Evolutionary conservation across 2,329 filamentous ascomycete genomes (phyloP).

Genomic region (Allantophomopsis cytisporea): DNA sequence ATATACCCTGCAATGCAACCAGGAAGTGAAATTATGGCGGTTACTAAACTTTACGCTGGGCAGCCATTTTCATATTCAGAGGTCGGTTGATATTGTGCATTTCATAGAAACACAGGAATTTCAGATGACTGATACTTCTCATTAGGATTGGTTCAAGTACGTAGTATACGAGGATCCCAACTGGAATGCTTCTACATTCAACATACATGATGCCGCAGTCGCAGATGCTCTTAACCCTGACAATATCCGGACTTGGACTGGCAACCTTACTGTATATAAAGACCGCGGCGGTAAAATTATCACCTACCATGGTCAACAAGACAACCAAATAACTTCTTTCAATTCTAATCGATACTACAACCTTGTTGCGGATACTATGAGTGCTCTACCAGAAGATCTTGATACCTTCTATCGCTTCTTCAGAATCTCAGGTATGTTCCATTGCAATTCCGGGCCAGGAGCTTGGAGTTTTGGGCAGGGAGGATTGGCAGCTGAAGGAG

Average conservation of each 20-base stretch:
- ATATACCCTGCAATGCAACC: slow-evolving; percentile 5
- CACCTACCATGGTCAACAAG: slow-evolving; percentile 25
- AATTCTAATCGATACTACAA: slow-evolving; percentile 11
- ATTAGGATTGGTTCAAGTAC: slow-evolving; percentile 30
- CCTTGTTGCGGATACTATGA: slow-evolving; percentile 20
- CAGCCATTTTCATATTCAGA: slow-evolving; percentile 7
- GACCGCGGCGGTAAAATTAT: slow-evolving; percentile 22
- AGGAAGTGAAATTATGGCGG: neutral
- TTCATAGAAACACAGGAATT: neutral
- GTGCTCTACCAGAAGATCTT: slow-evolving; percentile 15
- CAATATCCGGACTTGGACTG: slow-evolving; percentile 12
- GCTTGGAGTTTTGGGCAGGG: slow-evolving; percentile 22
- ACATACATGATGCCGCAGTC: slow-evolving; percentile 20
- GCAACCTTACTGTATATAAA: slow-evolving; percentile 6
- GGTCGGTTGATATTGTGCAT: slow-evolving; percentile 1
- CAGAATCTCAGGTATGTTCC: slow-evolving; percentile 34
- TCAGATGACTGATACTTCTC: neutral
- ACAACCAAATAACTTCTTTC: slow-evolving; percentile 16
- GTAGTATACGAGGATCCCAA: slow-evolving; percentile 25
- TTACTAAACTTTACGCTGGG: slow-evolving; percentile 1
- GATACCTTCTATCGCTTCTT: slow-evolving; percentile 35
- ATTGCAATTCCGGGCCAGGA: slow-evolving; percentile 33
- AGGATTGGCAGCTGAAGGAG: slow-evolving; percentile 16
- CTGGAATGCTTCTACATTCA: slow-evolving; percentile 24
- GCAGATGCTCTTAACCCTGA: slow-evolving; percentile 12